Evolutionary conservation across 768 basidiomycete species (phyloP).

Genomic region (Boletus reticulatus): DNA sequence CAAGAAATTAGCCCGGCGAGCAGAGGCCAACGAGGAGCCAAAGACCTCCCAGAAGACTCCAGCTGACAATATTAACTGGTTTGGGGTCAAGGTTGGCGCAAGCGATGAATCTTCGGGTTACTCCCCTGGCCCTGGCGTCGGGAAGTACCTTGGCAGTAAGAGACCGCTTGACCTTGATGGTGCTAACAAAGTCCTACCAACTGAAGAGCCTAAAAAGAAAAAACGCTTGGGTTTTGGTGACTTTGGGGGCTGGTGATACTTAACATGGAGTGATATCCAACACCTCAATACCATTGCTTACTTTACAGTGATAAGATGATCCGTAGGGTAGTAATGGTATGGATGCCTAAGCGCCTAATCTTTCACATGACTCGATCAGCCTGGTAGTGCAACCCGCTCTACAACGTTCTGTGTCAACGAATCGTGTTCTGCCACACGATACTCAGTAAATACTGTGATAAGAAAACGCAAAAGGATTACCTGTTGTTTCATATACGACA

Average conservation of each 20-base stretch:
- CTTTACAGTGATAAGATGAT: conserved; percentile 9
- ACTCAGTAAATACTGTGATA: conserved; percentile 2
- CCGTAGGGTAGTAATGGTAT: conserved; percentile 5
- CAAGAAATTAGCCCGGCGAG: conserved; percentile 61
- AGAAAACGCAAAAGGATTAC: conserved; percentile 18
- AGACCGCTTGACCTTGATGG: conserved; percentile 36
- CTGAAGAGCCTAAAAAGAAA: conserved; percentile 70
- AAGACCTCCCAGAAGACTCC: conserved; percentile 48
- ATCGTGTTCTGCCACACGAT: conserved; percentile 1
- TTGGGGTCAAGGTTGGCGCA: conserved; percentile 77
- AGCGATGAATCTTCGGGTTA: conserved; percentile 34
- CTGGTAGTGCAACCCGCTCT: conserved; percentile 19
- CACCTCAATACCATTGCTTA: not conserved
- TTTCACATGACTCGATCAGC: conserved; percentile 14
- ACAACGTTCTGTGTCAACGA: not conserved
- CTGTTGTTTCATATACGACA: conserved; percentile 28
- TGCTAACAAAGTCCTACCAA: conserved; percentile 8
- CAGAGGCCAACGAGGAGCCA: conserved; percentile 30
- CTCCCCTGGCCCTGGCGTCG: conserved; percentile 49
- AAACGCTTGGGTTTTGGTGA: conserved; percentile 88
- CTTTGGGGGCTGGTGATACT: conserved; percentile 72
- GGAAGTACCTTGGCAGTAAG: conserved; percentile 72
- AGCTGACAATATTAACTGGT: conserved; percentile 80
- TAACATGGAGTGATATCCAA: not conserved
- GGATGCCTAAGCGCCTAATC: not conserved